These are phyloP conservation scores for Colletotrichum shisoi DNA, from an alignment of 2,329 filamentous ascomycete genomes.

Conservation along the genomic window DNA sequence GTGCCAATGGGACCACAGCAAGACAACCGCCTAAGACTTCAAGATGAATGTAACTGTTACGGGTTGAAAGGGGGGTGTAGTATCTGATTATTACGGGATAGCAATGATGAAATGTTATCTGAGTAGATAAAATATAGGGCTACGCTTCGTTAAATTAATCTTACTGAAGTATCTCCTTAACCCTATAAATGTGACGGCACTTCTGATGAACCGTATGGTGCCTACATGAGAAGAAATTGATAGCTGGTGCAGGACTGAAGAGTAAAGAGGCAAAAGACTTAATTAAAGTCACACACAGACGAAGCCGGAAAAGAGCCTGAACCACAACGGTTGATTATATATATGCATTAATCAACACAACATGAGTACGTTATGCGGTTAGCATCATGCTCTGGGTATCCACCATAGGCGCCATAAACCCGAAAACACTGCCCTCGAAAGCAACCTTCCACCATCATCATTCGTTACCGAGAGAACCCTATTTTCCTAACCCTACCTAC, in stretches of 20 bases:
- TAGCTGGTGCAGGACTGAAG: background rate
- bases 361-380: constrained; percentile 1
- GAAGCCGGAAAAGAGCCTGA: background rate
- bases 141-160: background rate
- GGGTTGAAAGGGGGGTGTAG: too few species aligned
- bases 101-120: too few species aligned
- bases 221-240: too few species aligned
- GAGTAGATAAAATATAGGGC: too few species aligned
- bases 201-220: background rate
- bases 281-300: too few species aligned
- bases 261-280: background rate
- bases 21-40: too few species aligned
- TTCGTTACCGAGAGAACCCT: constrained; percentile 40
- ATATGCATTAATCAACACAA: constrained; percentile 2
- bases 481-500: constrained; percentile 52
- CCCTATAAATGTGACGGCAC: background rate
- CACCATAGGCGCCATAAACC: constrained; percentile 28
- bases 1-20: too few species aligned
- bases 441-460: constrained; percentile 43
- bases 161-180: too few species aligned
- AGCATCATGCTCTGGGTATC: constrained; percentile 33
- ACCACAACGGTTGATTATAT: background rate
- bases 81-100: too few species aligned
- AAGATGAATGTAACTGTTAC: too few species aligned
- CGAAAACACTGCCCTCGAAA: constrained; percentile 36